These are phyloP conservation scores for Kwoniella dejecticola DNA, from an alignment of 768 basidiomycete genomes.

Conservation along the genomic window DNA sequence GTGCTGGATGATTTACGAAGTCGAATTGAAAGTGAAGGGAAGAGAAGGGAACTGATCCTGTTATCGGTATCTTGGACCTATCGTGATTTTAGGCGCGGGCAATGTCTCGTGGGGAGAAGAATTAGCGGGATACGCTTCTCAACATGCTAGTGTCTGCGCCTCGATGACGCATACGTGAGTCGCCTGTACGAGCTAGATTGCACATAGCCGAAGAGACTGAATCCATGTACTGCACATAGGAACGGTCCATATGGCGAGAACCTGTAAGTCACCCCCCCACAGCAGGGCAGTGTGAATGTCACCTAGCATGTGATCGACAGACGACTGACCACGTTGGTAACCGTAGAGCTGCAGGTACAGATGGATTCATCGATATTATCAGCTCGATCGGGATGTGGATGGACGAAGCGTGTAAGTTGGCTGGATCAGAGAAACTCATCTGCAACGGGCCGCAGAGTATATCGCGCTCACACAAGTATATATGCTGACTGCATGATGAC, in stretches of 20 bases:
- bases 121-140: conserved; percentile 65
- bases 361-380: conserved; percentile 23
- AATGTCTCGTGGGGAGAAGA: conserved; percentile 67
- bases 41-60: too few relatives aligned
- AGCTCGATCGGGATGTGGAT: conserved; percentile 33
- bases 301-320: too few relatives aligned
- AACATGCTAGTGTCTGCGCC: conserved; percentile 68
- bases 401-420: conserved; percentile 35
- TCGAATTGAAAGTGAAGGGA: too few relatives aligned
- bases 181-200: background rate
- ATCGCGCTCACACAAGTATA: too few relatives aligned
- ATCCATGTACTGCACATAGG: too few relatives aligned
- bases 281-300: too few relatives aligned
- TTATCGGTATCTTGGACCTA: too few relatives aligned
- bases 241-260: conserved; percentile 50
- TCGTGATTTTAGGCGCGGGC: conserved; percentile 62
- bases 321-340: too few relatives aligned
- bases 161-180: conserved; percentile 63
- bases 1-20: too few relatives aligned
- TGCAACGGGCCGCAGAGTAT: background rate
- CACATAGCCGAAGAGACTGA: too few relatives aligned
- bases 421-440: background rate
- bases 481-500: too few relatives aligned
- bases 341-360: conserved; percentile 25
- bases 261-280: too few relatives aligned